Conservation (phyloP, 1,139 yeast genomes). For the Hanseniaspora sp. region DNA sequence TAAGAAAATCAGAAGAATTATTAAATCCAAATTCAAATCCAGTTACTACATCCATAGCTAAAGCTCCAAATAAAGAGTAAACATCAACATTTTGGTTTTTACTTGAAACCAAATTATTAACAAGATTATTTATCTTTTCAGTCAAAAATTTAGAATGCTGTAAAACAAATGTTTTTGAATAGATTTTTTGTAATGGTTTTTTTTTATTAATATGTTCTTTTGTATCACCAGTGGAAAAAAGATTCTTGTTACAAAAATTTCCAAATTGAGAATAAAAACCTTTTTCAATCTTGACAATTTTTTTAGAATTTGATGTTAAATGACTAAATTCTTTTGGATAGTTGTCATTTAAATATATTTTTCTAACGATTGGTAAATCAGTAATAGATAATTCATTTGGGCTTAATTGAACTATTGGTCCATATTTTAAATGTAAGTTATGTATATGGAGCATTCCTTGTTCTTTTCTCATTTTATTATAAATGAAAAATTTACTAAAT, state of each 20-base stretch:
- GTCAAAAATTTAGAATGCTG: slow-evolving; percentile 22
- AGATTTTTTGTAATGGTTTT: slow-evolving; percentile 38
- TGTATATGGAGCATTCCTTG: slow-evolving; percentile 44
- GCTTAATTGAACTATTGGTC: slow-evolving; percentile 49
- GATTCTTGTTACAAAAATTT: slow-evolving; percentile 47
- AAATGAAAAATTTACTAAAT: slow-evolving; percentile 37
- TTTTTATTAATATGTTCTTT: slow-evolving; percentile 41
- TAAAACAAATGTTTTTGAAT: slow-evolving; percentile 36
- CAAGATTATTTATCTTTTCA: slow-evolving; percentile 27
- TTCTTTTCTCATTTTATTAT: slow-evolving; percentile 44
- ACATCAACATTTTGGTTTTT: slow-evolving; percentile 37
- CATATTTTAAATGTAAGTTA: slow-evolving; percentile 44
- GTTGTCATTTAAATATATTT: slow-evolving; percentile 37
- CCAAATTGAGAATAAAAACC: slow-evolving; percentile 52
- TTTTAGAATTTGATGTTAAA: slow-evolving; percentile 27
- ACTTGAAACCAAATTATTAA: slow-evolving; percentile 20
- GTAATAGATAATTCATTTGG: slow-evolving; percentile 54
- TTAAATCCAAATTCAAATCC: slow-evolving; percentile 48
- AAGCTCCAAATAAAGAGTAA: slow-evolving; percentile 50
- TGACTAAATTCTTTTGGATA: slow-evolving; percentile 40
- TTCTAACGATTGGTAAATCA: slow-evolving; percentile 43
- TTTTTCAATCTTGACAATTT: slow-evolving; percentile 22
- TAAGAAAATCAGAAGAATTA: slow-evolving; percentile 34
- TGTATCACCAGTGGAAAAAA: slow-evolving; percentile 47
- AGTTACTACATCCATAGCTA: slow-evolving; percentile 63